These are phyloP conservation scores for Lipomyces anomalus DNA, from an alignment of 805 yeast genomes.

Conservation along the genomic window DNA sequence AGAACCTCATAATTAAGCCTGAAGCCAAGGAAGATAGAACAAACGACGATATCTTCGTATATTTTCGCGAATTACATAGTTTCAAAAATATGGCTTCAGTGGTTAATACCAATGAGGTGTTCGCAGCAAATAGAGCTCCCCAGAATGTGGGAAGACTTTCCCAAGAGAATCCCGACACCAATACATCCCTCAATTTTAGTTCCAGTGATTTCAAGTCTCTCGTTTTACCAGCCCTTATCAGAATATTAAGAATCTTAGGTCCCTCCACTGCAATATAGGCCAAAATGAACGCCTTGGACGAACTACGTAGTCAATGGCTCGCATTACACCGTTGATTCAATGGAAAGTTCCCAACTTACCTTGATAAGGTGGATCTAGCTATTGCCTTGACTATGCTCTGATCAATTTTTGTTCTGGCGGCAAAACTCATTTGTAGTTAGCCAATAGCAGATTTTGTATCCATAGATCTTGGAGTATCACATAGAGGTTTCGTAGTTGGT, in stretches of 20 bases:
- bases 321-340: no score
- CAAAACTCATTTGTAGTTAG: no score
- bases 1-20: constrained; percentile 7
- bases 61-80: background rate
- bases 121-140: constrained; percentile 8
- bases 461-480: no score
- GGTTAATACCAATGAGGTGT: constrained; percentile 1
- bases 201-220: constrained; percentile 3
- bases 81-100: background rate
- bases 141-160: constrained; percentile 11
- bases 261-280: constrained; percentile 11
- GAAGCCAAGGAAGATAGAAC: constrained; percentile 9
- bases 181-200: constrained; percentile 7
- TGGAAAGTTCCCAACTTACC: no score
- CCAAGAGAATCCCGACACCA: constrained; percentile 7
- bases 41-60: constrained; percentile 2
- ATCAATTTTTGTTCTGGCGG: no score
- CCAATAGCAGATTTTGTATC: no score
- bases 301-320: no score
- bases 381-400: no score
- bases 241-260: constrained; percentile 8
- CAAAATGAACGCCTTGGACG: constrained; percentile 10
- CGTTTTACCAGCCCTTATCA: background rate
- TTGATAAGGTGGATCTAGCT: no score
- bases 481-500: no score